These are phyloP conservation scores for Eucalyptus pauciflora DNA, from an alignment of 345 rosid genomes.

Conservation along the genomic window DNA sequence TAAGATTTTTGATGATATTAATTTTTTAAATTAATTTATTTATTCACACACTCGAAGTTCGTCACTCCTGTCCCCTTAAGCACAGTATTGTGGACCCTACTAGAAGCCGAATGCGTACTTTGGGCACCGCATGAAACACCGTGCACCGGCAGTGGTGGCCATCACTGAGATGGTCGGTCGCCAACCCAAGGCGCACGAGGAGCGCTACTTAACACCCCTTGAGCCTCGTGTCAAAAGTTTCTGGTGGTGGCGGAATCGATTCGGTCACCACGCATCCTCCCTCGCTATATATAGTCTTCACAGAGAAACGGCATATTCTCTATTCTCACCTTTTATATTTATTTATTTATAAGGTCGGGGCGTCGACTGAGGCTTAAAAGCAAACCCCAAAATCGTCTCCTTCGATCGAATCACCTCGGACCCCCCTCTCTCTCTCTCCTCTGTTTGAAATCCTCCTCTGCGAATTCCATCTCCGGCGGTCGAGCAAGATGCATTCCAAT, in stretches of 20 bases:
- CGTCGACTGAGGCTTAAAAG: not conserved
- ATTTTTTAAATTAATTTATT: not conserved
- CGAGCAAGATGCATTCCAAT: slow-evolving; percentile 73
- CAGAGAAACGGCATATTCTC: not conserved
- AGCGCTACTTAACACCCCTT: not conserved
- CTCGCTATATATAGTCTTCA: not conserved
- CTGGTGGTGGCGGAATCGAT: not conserved
- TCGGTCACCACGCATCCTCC: not conserved
- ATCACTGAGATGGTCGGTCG: not conserved
- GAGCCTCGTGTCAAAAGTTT: not conserved
- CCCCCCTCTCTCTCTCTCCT: not conserved
- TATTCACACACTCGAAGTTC: not conserved
- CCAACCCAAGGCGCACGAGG: not conserved
- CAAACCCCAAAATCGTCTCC: not conserved
- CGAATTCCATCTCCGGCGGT: not conserved
- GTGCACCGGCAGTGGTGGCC: not conserved
- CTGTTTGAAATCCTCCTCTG: not conserved
- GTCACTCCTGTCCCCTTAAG: not conserved
- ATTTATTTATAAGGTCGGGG: not conserved
- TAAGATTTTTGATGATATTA: too few relatives aligned
- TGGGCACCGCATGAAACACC: not conserved
- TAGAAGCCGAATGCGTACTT: not conserved
- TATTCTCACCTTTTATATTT: not conserved
- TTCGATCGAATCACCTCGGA: not conserved
- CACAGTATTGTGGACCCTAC: not conserved